Evolutionary conservation across 768 basidiomycete genomes (phyloP).

Genomic region (Leucogyrophana mollusca): DNA sequence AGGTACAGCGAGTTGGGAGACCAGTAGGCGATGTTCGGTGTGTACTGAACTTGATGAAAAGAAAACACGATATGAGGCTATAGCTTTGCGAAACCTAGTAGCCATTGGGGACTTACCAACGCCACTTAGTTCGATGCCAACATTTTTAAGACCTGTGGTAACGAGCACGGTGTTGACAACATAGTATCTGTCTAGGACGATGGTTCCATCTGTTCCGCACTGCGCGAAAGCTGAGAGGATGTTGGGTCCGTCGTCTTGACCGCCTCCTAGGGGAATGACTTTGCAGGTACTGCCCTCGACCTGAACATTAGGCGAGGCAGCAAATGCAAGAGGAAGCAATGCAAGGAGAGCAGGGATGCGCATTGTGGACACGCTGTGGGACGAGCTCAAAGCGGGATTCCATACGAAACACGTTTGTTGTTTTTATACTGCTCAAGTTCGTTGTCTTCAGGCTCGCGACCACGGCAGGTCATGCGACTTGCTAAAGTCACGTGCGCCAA

Average conservation of each 20-base stretch:
- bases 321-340: constrained; percentile 1
- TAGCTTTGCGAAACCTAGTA: constrained; percentile 5
- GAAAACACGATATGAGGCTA: neutral
- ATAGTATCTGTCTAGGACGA: constrained; percentile 33
- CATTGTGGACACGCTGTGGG: neutral
- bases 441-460: no score
- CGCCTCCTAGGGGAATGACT: constrained; percentile 30
- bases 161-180: constrained; percentile 39
- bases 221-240: constrained; percentile 31
- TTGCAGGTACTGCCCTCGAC: constrained; percentile 16
- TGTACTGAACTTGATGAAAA: constrained; percentile 28
- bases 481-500: no score
- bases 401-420: neutral
- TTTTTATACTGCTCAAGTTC: constrained; percentile 3
- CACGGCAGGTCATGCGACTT: no score
- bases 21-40: constrained; percentile 43
- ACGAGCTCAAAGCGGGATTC: neutral
- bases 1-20: constrained; percentile 36
- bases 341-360: constrained; percentile 1
- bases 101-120: constrained; percentile 24
- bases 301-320: neutral
- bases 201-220: constrained; percentile 25
- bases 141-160: constrained; percentile 34
- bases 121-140: constrained; percentile 38
- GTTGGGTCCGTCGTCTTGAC: constrained; percentile 35